Percentiles rank a stretch among this genome's conserved stretches.
These are phyloP conservation scores for Botrytis elliptica DNA, from an alignment of 2,329 filamentous ascomycete genomes.

Conservation along the genomic window DNA sequence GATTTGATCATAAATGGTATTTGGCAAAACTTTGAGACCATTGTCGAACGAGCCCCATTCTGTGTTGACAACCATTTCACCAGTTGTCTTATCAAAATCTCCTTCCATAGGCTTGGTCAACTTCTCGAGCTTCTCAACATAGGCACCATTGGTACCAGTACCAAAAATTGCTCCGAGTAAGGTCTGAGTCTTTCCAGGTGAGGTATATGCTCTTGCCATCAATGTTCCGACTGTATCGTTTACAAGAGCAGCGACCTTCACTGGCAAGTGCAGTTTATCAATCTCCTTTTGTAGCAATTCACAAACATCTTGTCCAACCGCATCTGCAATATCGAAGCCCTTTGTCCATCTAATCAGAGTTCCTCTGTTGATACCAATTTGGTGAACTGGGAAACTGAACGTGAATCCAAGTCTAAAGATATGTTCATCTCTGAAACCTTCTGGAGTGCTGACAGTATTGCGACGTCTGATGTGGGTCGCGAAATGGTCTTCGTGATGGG, in stretches of 20 bases:
- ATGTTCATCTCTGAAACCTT: slow-evolving; percentile 66
- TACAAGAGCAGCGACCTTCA: slow-evolving; percentile 91
- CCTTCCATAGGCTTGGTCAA: slow-evolving; percentile 74
- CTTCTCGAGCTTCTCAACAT: slow-evolving; percentile 86
- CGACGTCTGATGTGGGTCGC: slow-evolving; percentile 65
- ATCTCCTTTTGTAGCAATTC: slow-evolving; percentile 85
- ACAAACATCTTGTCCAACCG: slow-evolving; percentile 92
- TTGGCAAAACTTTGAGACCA: slow-evolving; percentile 80
- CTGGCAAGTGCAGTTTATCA: slow-evolving; percentile 79
- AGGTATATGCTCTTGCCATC: slow-evolving; percentile 96
- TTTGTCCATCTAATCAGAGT: slow-evolving; percentile 97
- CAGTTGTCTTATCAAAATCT: slow-evolving; percentile 74
- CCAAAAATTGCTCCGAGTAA: slow-evolving; percentile 96
- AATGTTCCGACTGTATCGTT: slow-evolving; percentile 98
- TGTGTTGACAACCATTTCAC: slow-evolving; percentile 96
- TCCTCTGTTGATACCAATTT: slow-evolving; percentile 92
- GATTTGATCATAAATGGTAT: slow-evolving; percentile 75
- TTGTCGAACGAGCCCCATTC: slow-evolving; percentile 99
- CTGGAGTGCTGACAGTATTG: slow-evolving; percentile 56
- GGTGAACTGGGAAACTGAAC: slow-evolving; percentile 95
- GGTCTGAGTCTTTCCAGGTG: slow-evolving; percentile 80
- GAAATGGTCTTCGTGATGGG: slow-evolving; percentile 87
- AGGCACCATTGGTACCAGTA: slow-evolving; percentile 95
- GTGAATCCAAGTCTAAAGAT: slow-evolving; percentile 97
- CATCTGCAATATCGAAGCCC: slow-evolving; percentile 95